A percentile compares a stretch with the other conserved stretches of the same genome.
Conservation (phyloP, 148 eudicot species). For the Rhododendron vialii region DNA sequence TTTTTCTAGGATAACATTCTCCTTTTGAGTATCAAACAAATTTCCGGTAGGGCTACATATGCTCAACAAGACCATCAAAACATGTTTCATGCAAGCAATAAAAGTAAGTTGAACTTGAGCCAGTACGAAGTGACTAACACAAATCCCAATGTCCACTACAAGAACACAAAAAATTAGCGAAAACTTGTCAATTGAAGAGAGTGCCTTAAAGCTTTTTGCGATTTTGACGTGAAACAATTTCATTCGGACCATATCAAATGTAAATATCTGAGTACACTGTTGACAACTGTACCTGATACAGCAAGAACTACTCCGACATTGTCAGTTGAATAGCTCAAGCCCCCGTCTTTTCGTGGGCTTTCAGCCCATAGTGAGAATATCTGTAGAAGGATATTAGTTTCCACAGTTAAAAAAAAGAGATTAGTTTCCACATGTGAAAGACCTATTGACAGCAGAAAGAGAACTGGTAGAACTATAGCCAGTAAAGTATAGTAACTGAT, state of each 20-base stretch:
- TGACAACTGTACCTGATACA: constrained; percentile 33
- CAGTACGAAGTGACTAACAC: neutral
- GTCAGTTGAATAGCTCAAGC: constrained; percentile 51
- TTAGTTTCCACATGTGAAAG: neutral
- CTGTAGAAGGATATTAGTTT: constrained; percentile 20
- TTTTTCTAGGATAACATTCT: neutral
- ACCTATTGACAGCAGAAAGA: neutral
- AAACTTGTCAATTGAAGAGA: neutral
- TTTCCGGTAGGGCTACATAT: neutral
- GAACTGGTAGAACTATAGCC: neutral
- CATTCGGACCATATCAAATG: neutral
- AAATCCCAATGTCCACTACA: neutral
- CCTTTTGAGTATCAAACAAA: neutral
- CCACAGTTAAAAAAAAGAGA: neutral
- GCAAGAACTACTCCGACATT: constrained; percentile 50
- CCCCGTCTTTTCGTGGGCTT: constrained; percentile 51
- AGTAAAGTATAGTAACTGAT: neutral
- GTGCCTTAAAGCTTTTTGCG: neutral
- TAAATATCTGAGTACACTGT: neutral
- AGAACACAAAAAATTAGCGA: neutral
- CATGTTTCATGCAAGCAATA: neutral
- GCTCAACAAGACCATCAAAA: neutral
- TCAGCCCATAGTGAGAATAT: constrained; percentile 67
- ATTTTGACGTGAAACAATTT: neutral
- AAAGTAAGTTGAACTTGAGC: neutral